Conservation (phyloP, 1,284 basidiomycete genomes). For the Puccinia horiana region DNA sequence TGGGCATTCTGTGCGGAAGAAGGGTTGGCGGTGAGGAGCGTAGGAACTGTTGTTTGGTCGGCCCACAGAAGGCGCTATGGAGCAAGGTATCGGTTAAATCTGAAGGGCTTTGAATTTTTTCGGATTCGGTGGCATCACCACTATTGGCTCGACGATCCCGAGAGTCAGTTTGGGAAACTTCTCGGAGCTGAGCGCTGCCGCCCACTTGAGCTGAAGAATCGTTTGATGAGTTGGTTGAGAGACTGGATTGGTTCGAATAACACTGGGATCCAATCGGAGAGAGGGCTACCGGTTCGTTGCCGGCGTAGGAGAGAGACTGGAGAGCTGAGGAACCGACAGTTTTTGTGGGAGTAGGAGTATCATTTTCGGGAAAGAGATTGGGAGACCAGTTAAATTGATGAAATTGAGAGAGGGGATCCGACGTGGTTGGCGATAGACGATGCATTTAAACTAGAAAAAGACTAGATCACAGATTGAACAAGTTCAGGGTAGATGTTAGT, state of each 20-base stretch:
- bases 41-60: neutral
- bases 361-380: constrained; percentile 20
- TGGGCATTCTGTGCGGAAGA: neutral
- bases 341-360: constrained; percentile 21
- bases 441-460: constrained; percentile 16
- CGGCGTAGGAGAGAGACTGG: constrained; percentile 15
- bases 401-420: constrained; percentile 37
- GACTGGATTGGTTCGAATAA: constrained; percentile 27
- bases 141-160: neutral
- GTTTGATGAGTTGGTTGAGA: neutral
- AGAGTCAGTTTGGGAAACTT: neutral
- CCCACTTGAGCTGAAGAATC: constrained; percentile 24
- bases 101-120: neutral
- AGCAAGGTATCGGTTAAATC: neutral
- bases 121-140: neutral
- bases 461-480: constrained; percentile 3
- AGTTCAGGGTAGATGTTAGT: constrained; percentile 12
- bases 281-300: constrained; percentile 10
- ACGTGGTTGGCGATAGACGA: constrained; percentile 3
- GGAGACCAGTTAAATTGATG: constrained; percentile 41
- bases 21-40: neutral
- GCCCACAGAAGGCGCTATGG: neutral
- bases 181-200: constrained; percentile 32
- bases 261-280: constrained; percentile 36
- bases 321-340: constrained; percentile 30